Base-by-base conservation (phyloP, 805 yeast species). In the Myxozyma vanderwaltii region DNA sequence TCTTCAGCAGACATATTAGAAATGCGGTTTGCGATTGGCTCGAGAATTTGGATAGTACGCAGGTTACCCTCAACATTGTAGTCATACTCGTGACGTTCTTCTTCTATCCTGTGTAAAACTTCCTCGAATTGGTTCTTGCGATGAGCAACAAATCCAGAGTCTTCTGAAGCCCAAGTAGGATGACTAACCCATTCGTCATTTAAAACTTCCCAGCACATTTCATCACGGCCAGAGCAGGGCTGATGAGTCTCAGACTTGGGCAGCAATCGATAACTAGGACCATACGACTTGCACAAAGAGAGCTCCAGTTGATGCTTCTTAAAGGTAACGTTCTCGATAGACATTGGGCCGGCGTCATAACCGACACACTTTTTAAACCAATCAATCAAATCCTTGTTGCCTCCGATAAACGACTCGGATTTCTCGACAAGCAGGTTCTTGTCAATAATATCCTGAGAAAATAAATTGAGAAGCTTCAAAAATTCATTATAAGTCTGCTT, bases 101-200 rank as follows among this genome's bases (percentile, higher is more conserved):
- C 99, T 74, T 94, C 99, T 59, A 91, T 89, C 72, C 96, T 86
- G 77, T 91, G 91, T 55, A 94, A 76, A 51, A 94, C 89, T 73
- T 94, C 99, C 74, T 94, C 99, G 72, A 92, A 94, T 76, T 94
- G 99, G 72, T 94, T 94, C 75, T 94, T 94, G 65, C 98, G 84
- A 73, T 94, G 99, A n/a, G 99, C 97, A 71, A 94, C 91, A 69
- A 92, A 94, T 0, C 99, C 99, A 12, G 97, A 89, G 73, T 94
- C 99, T 73, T 94, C 99, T 0, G 98, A 92, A 3, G 98, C 99
- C 99, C 99, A 94, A n/a, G 96, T 95, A 23, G 99, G 99, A 74
- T 94, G 98, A 5, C 97, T 97, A 36, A 94, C 98, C 97, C 98
- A 94, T 74, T 92, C 98, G 73, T 94, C 99, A 74, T 94, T 94